Evolutionary conservation across 2,329 filamentous ascomycete genomes (phyloP), one percentile per base, ranked within the genome.

Genomic region (Phialophora macrospora): DNA sequence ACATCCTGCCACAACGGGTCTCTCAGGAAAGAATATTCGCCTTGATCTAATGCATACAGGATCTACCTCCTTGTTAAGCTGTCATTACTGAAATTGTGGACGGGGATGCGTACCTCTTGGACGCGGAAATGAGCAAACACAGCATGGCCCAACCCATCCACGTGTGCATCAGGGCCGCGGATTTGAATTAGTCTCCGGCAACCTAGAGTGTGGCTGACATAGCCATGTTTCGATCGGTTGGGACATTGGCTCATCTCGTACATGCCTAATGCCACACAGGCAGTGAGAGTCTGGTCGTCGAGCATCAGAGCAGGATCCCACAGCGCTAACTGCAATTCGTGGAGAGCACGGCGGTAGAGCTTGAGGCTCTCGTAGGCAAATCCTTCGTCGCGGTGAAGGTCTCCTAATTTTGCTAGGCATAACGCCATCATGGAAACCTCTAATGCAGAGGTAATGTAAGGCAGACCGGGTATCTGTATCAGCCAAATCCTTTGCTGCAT

Each of bases 191-290:
- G 64, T 14, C 70, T 74, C n/a, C 73, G 60, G 55, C 74, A 73
- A 11, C 77, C 77, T 12, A 72, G 69, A 22, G 73, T 72, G 55
- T 79, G 77, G 32, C 70, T 74, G 8, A 74, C 64, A 69, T 76
- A 77, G 2, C 71, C 77, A 2, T 70, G 59, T 9, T 70, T 64
- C n/a, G 70, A 74, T 14, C 70, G 60, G 41, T 68, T 70, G 0
- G 77, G 77, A 65, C 77, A 79, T 68, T 79, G 76, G 34, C 74
- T 66, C 9, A 75, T 63, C 60, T 77, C 75, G 55, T 79, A 79
- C 55, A 76, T 70, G 22, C 72, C 70, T 2, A 79, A 63, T 7
- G 74, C 71, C 68, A 79, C 70, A 57, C 77, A 79, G 4, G 76
- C 74, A 12, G 75, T 75, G 11, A 78, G 69, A 0, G 75, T 78